Base-by-base conservation (phyloP, 768 basidiomycete species). In the Kwoniella pini region DNA sequence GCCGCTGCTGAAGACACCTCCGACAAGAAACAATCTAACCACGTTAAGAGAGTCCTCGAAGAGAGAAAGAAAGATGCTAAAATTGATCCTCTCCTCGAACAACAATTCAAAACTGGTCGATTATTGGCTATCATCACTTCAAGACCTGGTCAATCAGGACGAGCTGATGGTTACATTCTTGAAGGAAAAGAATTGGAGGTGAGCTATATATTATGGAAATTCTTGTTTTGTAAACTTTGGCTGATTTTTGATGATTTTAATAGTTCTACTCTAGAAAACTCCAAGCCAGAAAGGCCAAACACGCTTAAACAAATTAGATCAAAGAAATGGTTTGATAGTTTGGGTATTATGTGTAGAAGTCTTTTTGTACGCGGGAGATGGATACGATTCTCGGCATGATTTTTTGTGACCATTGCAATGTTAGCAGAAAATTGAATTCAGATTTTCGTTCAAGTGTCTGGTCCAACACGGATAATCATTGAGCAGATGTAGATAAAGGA, bases 131-230 rank as follows among this genome's bases (percentile, higher is more conserved):
- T 83, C 71, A 88, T 99, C 80, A 87, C 92, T 61, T 94, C 91
- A 80, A 87, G 96, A 80, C 96, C 96, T 57, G 96, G 96, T 39
- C 96, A 99, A 81, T 89, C 87, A 57, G 96, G 96, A 27, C 92
- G 96, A 68, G 87, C 89, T 58, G 96, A 99, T 80, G 96, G 96
- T 53, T 97, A 98, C 82, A 83, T 99, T 65, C 86, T 99, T 54
- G 96, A 99, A 84, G 96, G 96, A 77, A 93, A 91, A 82, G 96
- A 99, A 80, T 87, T 98, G 57, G 94, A 98, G 85, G 92, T 95
- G 70, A 67, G 74, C 70, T 2, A 54, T 59, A 46, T 53, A 49
- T 69, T 77, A 63, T 44, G 1, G 38, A 19, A 28, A 15, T 13
- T 17, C 7, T 2, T 17, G 12, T 19, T 24, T 40, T 28, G 22